Base-by-base conservation (phyloP, 805 yeast genomes). In the Suhomyces xylopsoci region DNA sequence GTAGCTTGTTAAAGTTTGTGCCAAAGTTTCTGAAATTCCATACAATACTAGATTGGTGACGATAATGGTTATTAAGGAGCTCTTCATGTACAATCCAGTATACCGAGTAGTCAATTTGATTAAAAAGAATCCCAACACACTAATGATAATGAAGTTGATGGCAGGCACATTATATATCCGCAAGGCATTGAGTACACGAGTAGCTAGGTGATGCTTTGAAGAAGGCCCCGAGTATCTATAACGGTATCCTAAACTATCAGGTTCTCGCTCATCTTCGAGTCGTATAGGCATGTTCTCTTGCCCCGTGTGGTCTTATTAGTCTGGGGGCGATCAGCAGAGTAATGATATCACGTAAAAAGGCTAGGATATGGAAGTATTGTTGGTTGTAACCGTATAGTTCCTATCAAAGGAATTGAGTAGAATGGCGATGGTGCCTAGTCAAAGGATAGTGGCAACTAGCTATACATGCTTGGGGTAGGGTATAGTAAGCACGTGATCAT, bases 21-120 rank as follows among this genome's bases (percentile, higher is more conserved):
- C 98, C 56, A 92, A 65, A 0, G 92, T 82, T 65, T 93, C 98
- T 0, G 97, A 91, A n/a, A 90, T 83, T 0, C 97, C 97, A 66
- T 84, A 89, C 5, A 93, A 73, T 4, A 92, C 83, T 26, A 88
- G 70, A 63, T 93, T 93, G 1, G 97, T 86, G 22, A 85, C 81
- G 53, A 90, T 81, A 36, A 91, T 88, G 14, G 97, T 90, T n/a
- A 86, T 66, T 28, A 90, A 68, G 1, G 94, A 84, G 47, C 83
- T 82, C 52, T 71, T 76, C 55, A 80, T 79, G 66, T 91, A 91
- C 51, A 86, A 62, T 7, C 71, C 73, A 49, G 83, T 83, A 62
- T 87, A 87, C 49, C 77, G 75, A 26, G 81, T 75, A 7, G 89
- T 81, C 48, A 85, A 71, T 51, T 78, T 79, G 51, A 78, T 59